These are phyloP conservation scores for Lonicera japonica DNA, from an alignment of 129 eudicot species.

Conservation along the genomic window DNA sequence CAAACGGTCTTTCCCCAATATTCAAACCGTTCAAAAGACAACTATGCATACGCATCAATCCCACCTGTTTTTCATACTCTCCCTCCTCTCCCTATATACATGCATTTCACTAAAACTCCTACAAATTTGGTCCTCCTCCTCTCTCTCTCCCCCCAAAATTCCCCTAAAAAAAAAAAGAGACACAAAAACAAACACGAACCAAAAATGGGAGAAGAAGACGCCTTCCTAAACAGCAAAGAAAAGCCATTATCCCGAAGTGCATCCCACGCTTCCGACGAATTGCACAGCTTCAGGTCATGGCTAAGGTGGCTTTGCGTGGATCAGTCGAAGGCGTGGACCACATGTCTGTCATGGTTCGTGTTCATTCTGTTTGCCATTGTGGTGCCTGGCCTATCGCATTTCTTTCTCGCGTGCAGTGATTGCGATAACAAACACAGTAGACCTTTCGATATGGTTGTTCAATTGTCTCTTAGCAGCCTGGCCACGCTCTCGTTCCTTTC, in stretches of 20 bases:
- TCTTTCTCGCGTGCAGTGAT: slow-evolving; percentile 48
- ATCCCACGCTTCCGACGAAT: slow-evolving; percentile 65
- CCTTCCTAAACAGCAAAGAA: slow-evolving; percentile 22
- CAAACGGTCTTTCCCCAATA: no score
- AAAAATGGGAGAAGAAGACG: slow-evolving; percentile 32
- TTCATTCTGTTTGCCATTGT: slow-evolving; percentile 54
- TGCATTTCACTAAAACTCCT: not conserved
- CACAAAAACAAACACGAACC: no score
- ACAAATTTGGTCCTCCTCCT: no score
- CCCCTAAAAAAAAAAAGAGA: not conserved
- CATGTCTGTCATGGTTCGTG: slow-evolving; percentile 57
- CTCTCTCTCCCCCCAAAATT: not conserved
- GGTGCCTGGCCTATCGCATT: slow-evolving; percentile 65
- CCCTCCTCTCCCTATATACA: not conserved
- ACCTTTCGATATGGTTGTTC: slow-evolving; percentile 62
- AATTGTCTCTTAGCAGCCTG: slow-evolving; percentile 67
- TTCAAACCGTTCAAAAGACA: no score
- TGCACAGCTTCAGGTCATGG: slow-evolving; percentile 67
- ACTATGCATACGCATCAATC: no score
- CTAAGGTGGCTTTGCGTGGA: slow-evolving; percentile 87
- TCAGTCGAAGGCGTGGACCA: slow-evolving; percentile 44
- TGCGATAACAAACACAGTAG: slow-evolving; percentile 61
- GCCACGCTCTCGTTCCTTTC: slow-evolving; percentile 79
- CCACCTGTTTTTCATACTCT: no score
- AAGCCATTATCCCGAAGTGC: slow-evolving; percentile 23